phyloP scores from a whole-genome alignment of 1,284 basidiomycete species.

The Pterulicium gracile region DNA sequence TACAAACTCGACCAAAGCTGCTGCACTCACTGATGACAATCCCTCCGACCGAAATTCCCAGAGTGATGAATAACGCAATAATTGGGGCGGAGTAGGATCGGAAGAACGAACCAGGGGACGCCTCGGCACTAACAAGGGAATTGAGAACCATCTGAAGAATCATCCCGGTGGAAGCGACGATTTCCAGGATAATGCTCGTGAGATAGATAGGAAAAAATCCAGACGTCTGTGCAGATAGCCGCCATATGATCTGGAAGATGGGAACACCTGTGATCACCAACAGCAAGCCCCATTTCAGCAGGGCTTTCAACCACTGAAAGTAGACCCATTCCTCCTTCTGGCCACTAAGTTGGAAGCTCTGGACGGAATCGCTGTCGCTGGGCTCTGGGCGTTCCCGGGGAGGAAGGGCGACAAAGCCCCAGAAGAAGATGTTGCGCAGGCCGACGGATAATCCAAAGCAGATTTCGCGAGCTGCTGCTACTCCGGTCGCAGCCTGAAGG shows the following conservation, averaged over 20 bases:
- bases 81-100: conserved; percentile 41
- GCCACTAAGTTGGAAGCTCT: conserved; percentile 8
- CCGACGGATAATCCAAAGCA: conserved; percentile 46
- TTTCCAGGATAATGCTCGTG: conserved; percentile 44
- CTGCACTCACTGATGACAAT: conserved; percentile 52
- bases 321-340: background rate
- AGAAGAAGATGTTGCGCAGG: conserved; percentile 55
- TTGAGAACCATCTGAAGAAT: conserved; percentile 55
- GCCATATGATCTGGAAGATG: conserved; percentile 55
- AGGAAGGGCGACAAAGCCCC: conserved; percentile 22
- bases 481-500: conserved; percentile 23
- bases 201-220: conserved; percentile 43
- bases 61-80: conserved; percentile 38
- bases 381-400: conserved; percentile 6
- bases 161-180: conserved; percentile 45
- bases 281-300: conserved; percentile 42
- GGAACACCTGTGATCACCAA: conserved; percentile 32
- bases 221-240: conserved; percentile 31
- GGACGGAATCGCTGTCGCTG: conserved; percentile 1
- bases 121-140: conserved; percentile 30
- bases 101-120: conserved; percentile 32
- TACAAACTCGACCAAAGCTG: too few relatives aligned
- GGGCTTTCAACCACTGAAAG: conserved; percentile 9
- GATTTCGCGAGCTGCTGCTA: conserved; percentile 48
- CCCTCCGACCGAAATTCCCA: conserved; percentile 44